phyloP scores from a whole-genome alignment of 2,329 filamentous ascomycete genomes.

The Aspergillus ruber region DNA sequence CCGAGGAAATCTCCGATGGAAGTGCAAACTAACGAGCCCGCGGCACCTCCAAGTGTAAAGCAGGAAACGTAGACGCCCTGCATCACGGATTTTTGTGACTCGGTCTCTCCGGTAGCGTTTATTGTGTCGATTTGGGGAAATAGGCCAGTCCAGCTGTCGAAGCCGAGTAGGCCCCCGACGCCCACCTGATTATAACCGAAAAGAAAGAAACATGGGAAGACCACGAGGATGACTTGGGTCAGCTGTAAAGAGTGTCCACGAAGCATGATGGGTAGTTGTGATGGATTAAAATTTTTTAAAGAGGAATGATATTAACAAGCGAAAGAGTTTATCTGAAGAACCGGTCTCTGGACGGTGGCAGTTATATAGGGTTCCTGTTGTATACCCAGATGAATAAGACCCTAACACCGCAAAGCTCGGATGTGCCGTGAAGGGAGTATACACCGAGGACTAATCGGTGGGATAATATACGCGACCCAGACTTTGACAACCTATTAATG shows the following conservation, averaged over 20 bases:
- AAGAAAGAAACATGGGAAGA: conserved; percentile 1
- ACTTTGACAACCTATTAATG: not conserved
- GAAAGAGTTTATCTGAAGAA: not conserved
- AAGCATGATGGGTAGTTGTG: not conserved
- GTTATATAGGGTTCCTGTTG: too few relatives aligned
- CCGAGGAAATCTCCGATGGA: conserved; percentile 18
- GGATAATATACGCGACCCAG: not conserved
- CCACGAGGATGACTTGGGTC: conserved; percentile 3
- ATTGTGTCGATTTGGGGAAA: not conserved
- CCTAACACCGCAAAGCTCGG: not conserved
- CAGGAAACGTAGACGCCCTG: not conserved
- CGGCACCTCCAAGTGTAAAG: not conserved
- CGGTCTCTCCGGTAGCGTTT: not conserved
- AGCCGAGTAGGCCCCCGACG: conserved; percentile 5
- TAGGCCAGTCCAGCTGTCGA: conserved; percentile 1
- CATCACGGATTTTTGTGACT: not conserved
- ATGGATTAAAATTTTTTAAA: not conserved
- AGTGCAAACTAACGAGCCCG: not conserved
- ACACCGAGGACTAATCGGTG: not conserved
- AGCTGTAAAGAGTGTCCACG: conserved; percentile 2
- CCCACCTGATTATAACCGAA: conserved; percentile 5
- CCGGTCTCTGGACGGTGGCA: too few relatives aligned
- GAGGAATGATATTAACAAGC: not conserved
- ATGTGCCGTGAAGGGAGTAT: not conserved
- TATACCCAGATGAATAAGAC: not conserved